phyloP scores from a whole-genome alignment of 306 rosid species.

The Rosa chinensis region DNA sequence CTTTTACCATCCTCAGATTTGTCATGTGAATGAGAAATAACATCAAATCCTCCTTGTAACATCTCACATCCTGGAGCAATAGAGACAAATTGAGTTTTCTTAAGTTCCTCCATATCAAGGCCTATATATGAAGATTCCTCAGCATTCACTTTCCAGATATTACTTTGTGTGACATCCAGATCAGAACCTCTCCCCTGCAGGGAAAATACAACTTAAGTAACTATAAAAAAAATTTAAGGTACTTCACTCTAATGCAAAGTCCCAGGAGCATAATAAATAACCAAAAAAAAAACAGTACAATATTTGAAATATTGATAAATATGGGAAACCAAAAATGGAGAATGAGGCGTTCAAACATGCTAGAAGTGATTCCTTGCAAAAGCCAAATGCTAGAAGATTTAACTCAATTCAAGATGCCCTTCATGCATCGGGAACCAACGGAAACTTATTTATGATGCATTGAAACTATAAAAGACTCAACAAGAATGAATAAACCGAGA shows the following conservation, averaged over 20 bases:
- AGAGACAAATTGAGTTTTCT: slow-evolving; percentile 30
- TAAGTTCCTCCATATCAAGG: slow-evolving; percentile 27
- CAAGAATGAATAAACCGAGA: not conserved
- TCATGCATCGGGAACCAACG: not conserved
- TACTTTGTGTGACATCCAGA: slow-evolving; percentile 16
- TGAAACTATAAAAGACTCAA: not conserved
- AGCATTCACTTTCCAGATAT: slow-evolving; percentile 5
- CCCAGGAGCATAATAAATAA: not conserved
- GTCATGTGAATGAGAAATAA: slow-evolving; percentile 30
- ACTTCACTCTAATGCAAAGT: not conserved
- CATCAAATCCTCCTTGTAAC: slow-evolving; percentile 31
- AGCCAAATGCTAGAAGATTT: not conserved
- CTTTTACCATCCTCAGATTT: slow-evolving; percentile 25
- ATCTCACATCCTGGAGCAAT: slow-evolving; percentile 22
- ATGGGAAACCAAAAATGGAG: not conserved
- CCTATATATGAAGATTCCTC: slow-evolving; percentile 22
- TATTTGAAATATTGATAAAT: not conserved
- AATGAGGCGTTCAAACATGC: slow-evolving; percentile 14
- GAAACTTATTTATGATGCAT: not conserved
- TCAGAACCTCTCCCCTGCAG: slow-evolving; percentile 38
- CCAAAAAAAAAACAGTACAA: not conserved
- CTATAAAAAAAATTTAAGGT: not conserved
- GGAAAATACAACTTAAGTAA: not conserved
- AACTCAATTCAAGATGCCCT: not conserved
- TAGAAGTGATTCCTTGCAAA: not conserved